Evolutionary conservation across 371 early-diverging fungal species (phyloP), one percentile per base, ranked within the genome.

Genomic region (Saksenaea vasiformis): DNA sequence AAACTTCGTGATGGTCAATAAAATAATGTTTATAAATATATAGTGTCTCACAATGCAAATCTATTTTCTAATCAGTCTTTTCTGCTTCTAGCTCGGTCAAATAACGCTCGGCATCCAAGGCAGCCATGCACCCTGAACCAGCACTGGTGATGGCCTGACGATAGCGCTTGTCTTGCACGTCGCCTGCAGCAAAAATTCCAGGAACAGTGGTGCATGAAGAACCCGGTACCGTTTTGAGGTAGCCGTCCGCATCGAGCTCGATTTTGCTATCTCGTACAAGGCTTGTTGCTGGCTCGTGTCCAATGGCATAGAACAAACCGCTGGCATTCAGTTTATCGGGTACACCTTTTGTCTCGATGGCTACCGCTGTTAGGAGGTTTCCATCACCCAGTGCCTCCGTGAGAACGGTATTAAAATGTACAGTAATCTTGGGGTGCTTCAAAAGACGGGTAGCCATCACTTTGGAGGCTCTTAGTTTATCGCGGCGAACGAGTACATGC

Each of bases 291-390:
- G 99, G 99, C 55, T 77, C 85, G 79, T 99, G 99, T 38, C 99
- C 99, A 71, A 99, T 98, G 47, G 98, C 99, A 82, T 98, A 99
- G 84, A 99, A 99, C 63, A 99, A 82, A 31, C 99, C 99, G 61
- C 88, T 92, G 60, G 93, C 93, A 19, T 83, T 76, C 56, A 97
- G 69, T 43, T 85, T 75, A 60, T 82, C 77, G 27, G 80, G 84
- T 77, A 89, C 88, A 35, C 73, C 76, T 26, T 93, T 89, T 56
- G 80, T 79, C 39, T 89, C 91, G 64, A 93, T 89, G 65, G 78
- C 88, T 61, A 92, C 88, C 35, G 81, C 85, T 61, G 85, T 88
- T 72, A 92, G 87, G 72, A 94, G 74, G 17, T 72, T 79, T 26
- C 91, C 90, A 64, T 95, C 91, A 63, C 99, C 99, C 71, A 90